These are phyloP conservation scores for Zymoseptoria passerinii DNA, from an alignment of 2,329 filamentous ascomycete genomes.

Conservation along the genomic window DNA sequence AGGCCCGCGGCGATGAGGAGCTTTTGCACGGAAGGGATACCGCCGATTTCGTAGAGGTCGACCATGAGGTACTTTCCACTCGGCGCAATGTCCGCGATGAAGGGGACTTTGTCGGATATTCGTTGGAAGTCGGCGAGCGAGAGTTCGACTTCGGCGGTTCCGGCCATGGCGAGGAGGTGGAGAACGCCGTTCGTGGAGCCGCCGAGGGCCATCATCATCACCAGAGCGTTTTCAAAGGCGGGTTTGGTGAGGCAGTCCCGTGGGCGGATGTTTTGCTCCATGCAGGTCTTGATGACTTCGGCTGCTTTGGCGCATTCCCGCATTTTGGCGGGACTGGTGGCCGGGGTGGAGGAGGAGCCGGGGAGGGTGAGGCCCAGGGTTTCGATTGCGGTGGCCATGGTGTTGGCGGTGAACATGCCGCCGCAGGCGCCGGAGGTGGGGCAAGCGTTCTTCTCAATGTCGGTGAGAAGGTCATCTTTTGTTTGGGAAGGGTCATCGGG, in stretches of 20 bases:
- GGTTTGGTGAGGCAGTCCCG: slow-evolving; percentile 70
- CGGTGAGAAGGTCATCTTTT: slow-evolving; percentile 70
- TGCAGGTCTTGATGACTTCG: slow-evolving; percentile 66
- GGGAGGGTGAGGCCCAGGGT: slow-evolving; percentile 77
- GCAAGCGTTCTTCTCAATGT: slow-evolving; percentile 73
- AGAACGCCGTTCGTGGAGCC: slow-evolving; percentile 84
- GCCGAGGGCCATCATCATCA: slow-evolving; percentile 86
- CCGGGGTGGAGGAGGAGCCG: slow-evolving; percentile 76
- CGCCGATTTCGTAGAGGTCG: slow-evolving; percentile 77
- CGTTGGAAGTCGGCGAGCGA: slow-evolving; percentile 76
- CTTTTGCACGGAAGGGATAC: slow-evolving; percentile 79
- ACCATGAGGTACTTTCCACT: slow-evolving; percentile 80
- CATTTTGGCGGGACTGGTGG: slow-evolving; percentile 71
- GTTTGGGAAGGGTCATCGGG: slow-evolving; percentile 61
- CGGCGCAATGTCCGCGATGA: slow-evolving; percentile 77
- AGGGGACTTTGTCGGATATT: slow-evolving; percentile 73
- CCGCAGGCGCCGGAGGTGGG: slow-evolving; percentile 73
- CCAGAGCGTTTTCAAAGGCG: slow-evolving; percentile 79
- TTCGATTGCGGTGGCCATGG: slow-evolving; percentile 85
- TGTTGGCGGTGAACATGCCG: slow-evolving; percentile 93
- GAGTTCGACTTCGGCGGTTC: slow-evolving; percentile 68
- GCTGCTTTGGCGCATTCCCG: slow-evolving; percentile 78
- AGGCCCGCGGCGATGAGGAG: slow-evolving; percentile 67
- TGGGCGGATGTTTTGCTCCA: slow-evolving; percentile 76
- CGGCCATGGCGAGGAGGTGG: slow-evolving; percentile 84